Evolutionary conservation across 2,329 filamentous ascomycete species (phyloP), one percentile per base, ranked within the genome.

Genomic region (Tolypocladium album): DNA sequence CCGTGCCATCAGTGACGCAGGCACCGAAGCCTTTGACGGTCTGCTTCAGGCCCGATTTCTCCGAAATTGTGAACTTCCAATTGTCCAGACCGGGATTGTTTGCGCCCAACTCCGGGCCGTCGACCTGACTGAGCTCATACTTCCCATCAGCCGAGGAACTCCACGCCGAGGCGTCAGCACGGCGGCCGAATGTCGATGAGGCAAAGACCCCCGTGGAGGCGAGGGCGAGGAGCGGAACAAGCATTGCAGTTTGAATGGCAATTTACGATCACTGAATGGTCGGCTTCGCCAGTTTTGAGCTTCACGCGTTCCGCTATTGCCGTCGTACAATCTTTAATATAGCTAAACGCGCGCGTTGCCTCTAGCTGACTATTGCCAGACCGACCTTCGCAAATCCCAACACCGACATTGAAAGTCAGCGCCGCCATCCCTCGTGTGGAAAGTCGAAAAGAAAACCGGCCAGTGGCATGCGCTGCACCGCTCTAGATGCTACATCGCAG

Each of bases 1-100:
- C 73, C 6, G 75, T 76, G 39, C 72, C 71, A 58, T 78, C 75
- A 3, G 75, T 77, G 36, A 77, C 73, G 12, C 73, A 68, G 7
- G 73, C 75, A n/a, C 75, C 75, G 59, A 78, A 78, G 4, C 75
- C 74, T 52, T 67, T 71, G 65, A 78, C 65, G 15, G 63, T 71
- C 65, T 78, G 76, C 62, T 74, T 76, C 58, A 57, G 59, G 61
- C 68, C 61, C 1, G 68, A 43, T 24, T 72, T 72, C 63, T 78
- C 76, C 59, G 76, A 70, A 57, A 77, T 69, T 60, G 64, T 72
- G 45, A 77, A 67, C 27, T 67, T 61, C 75, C 75, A 77, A 45
- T 61, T 45, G 67, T 72, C 45, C 69, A 76, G 56, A n/a, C 67
- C 68, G 3, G 71, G 68, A 20, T 68, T 71, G 36, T 69, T 71